phyloP scores from a whole-genome alignment of 768 basidiomycete genomes.

The Leccinum broughii region DNA sequence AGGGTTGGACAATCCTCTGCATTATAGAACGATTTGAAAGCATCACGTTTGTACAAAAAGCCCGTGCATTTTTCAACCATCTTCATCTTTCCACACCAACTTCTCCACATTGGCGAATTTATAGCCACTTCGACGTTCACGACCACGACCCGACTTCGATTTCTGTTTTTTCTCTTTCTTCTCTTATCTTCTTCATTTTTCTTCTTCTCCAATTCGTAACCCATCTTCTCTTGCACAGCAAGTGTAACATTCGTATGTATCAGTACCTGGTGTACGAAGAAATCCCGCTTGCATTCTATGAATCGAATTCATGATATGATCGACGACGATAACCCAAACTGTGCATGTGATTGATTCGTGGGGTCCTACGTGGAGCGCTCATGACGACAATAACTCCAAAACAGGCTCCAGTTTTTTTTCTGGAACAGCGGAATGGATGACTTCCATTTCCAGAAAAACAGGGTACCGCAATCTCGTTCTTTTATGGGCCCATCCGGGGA shows the following conservation, averaged over 20 bases:
- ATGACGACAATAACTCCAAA: background rate
- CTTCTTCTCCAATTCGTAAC: background rate
- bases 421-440: constrained; percentile 8
- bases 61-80: constrained; percentile 10
- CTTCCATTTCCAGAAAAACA: constrained; percentile 2
- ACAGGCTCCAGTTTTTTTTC: constrained; percentile 5
- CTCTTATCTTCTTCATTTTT: background rate
- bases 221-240: constrained; percentile 11
- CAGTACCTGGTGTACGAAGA: constrained; percentile 35
- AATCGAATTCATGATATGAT: constrained; percentile 12
- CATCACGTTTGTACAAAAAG: constrained; percentile 23
- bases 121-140: constrained; percentile 30
- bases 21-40: constrained; percentile 22
- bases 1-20: constrained; percentile 2
- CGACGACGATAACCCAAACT: constrained; percentile 10
- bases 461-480: background rate
- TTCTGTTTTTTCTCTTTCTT: constrained; percentile 14
- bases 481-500: background rate
- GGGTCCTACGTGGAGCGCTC: background rate
- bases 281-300: constrained; percentile 21
- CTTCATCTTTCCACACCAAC: background rate
- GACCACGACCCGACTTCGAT: constrained; percentile 6
- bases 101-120: constrained; percentile 17
- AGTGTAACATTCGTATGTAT: constrained; percentile 29
- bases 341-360: constrained; percentile 7